phyloP scores from a whole-genome alignment of 176 grass and related monocot species.

The Elaeis guineensis region DNA sequence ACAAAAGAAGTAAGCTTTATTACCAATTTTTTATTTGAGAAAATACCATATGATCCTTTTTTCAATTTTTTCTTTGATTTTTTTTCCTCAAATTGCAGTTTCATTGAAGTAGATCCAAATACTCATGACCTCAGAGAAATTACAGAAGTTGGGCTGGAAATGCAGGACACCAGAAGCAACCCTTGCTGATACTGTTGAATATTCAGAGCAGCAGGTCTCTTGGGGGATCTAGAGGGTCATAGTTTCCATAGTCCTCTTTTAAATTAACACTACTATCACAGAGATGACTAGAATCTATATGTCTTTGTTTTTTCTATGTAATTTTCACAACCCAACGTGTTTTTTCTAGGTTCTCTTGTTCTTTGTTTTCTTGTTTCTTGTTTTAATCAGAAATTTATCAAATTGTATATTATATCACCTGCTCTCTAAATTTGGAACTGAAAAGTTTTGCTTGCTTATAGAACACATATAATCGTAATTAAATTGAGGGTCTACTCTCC shows the following conservation, averaged over 20 bases:
- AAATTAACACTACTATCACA: not conserved
- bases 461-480: too few species aligned
- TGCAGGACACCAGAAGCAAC: slow-evolving; percentile 33
- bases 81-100: slow-evolving; percentile 2
- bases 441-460: too few species aligned
- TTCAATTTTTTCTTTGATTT: not conserved
- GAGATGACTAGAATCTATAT: too few species aligned
- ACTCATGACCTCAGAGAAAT: slow-evolving; percentile 19
- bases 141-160: slow-evolving; percentile 38
- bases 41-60: too few species aligned
- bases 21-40: not conserved
- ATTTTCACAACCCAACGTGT: too few species aligned
- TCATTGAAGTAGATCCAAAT: slow-evolving; percentile 11
- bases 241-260: slow-evolving; percentile 13
- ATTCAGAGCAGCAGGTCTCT: slow-evolving; percentile 23
- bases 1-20: slow-evolving; percentile 18
- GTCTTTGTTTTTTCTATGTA: too few species aligned
- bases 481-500: too few species aligned
- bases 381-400: too few species aligned
- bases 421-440: too few species aligned
- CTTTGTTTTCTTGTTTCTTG: too few species aligned
- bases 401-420: too few species aligned
- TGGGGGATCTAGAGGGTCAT: slow-evolving; percentile 8
- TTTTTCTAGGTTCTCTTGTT: too few species aligned
- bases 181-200: slow-evolving; percentile 29